These are phyloP conservation scores for Zymoseptoria crescenta DNA, from an alignment of 2,329 filamentous ascomycete genomes.

Conservation along the genomic window DNA sequence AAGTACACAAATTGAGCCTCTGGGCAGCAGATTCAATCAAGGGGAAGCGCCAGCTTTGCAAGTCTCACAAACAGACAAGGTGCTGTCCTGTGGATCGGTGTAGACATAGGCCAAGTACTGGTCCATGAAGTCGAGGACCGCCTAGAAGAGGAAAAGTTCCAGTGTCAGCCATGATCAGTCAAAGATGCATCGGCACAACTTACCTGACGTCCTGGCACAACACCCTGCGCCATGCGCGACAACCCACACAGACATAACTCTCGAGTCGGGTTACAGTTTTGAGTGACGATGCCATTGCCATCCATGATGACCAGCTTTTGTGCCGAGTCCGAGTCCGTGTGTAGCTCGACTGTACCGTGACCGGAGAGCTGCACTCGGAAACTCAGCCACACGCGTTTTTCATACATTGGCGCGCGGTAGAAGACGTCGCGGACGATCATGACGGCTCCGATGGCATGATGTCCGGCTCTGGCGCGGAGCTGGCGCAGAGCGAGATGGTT, in stretches of 20 bases:
- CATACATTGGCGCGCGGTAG: background rate
- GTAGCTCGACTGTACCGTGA: background rate
- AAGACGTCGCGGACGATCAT: background rate
- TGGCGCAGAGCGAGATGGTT: background rate
- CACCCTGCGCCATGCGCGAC: background rate
- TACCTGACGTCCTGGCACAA: background rate
- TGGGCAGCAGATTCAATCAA: background rate
- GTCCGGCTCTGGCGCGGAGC: background rate
- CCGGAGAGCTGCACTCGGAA: background rate
- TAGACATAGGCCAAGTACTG: background rate
- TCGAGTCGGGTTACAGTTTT: background rate
- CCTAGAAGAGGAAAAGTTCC: background rate
- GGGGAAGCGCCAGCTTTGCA: background rate
- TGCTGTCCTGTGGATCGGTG: background rate
- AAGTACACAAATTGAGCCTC: background rate
- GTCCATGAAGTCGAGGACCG: background rate
- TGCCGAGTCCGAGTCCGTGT: background rate
- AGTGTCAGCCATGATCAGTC: background rate
- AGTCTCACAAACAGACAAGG: background rate
- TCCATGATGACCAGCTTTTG: background rate
- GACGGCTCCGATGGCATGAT: background rate
- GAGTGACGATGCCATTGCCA: background rate
- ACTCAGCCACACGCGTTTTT: background rate
- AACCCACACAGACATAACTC: background rate
- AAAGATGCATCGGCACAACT: background rate